phyloP scores from a whole-genome alignment of 805 yeast species.

The Suhomyces prunicola region DNA sequence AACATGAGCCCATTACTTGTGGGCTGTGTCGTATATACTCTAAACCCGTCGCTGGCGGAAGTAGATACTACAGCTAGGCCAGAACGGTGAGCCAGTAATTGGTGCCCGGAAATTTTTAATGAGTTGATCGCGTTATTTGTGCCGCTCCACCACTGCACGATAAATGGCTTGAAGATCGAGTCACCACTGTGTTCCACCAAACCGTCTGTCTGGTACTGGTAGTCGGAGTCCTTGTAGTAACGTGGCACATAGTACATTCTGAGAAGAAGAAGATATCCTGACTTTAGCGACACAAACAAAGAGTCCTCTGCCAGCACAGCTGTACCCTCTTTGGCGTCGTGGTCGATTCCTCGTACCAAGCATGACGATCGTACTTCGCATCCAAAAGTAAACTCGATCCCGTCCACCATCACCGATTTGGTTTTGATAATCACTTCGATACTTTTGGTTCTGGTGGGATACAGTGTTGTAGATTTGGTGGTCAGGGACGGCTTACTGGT shows the following conservation, averaged over 20 bases:
- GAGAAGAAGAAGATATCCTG: slow-evolving; percentile 40
- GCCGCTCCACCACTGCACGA: slow-evolving; percentile 50
- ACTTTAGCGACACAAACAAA: slow-evolving; percentile 34
- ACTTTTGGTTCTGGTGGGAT: slow-evolving; percentile 3
- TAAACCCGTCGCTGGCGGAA: slow-evolving; percentile 32
- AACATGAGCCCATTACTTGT: slow-evolving; percentile 38
- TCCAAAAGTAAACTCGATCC: slow-evolving; percentile 27
- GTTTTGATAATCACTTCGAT: slow-evolving; percentile 24
- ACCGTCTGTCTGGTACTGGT: slow-evolving; percentile 9
- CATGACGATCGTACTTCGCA: slow-evolving; percentile 32
- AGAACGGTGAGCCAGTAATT: slow-evolving; percentile 32
- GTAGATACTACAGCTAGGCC: slow-evolving; percentile 41
- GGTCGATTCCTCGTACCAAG: slow-evolving; percentile 20
- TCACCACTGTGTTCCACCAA: slow-evolving; percentile 10
- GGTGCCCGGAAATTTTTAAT: slow-evolving; percentile 23
- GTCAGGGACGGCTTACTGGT: background rate
- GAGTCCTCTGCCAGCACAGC: slow-evolving; percentile 31
- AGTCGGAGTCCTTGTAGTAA: slow-evolving; percentile 22
- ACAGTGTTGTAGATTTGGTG: background rate
- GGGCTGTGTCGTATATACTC: slow-evolving; percentile 36
- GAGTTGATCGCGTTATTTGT: slow-evolving; percentile 15
- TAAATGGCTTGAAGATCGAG: slow-evolving; percentile 37
- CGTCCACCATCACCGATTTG: slow-evolving; percentile 31
- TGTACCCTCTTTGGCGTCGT: slow-evolving; percentile 5
- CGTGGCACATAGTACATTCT: slow-evolving; percentile 38